Evolutionary conservation across 2,329 filamentous ascomycete genomes (phyloP).

Genomic region (Amphichorda felina): DNA sequence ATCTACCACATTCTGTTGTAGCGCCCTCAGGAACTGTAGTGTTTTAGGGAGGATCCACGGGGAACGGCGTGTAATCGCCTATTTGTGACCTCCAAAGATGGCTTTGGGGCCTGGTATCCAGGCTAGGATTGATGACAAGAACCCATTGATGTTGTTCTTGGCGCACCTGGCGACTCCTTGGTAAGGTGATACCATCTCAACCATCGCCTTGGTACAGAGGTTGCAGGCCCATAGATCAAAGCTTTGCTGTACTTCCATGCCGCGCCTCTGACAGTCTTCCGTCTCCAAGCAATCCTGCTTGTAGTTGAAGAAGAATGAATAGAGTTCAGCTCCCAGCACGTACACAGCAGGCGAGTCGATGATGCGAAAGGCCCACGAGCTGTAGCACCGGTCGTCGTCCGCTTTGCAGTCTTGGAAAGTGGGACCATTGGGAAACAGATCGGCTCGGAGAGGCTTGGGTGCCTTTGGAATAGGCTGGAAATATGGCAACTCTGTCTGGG

Average conservation of each 20-base stretch:
- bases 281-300: slow-evolving; percentile 11
- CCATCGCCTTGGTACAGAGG: slow-evolving; percentile 7
- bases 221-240: slow-evolving; percentile 12
- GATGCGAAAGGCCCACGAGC: slow-evolving; percentile 39
- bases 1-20: neutral
- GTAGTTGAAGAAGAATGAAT: slow-evolving; percentile 45
- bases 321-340: slow-evolving; percentile 41
- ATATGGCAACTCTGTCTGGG: slow-evolving; percentile 35
- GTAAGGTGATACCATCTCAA: slow-evolving; percentile 8
- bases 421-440: slow-evolving; percentile 7
- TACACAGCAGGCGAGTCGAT: slow-evolving; percentile 32
- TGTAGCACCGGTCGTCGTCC: slow-evolving; percentile 10
- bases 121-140: slow-evolving; percentile 8
- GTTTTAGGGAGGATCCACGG: neutral
- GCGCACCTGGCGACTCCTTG: slow-evolving; percentile 4
- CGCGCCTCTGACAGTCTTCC: slow-evolving; percentile 11
- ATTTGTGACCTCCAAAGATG: slow-evolving; percentile 5
- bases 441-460: slow-evolving; percentile 28
- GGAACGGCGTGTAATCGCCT: neutral
- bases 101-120: slow-evolving; percentile 8
- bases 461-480: slow-evolving; percentile 12
- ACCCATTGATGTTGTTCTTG: slow-evolving; percentile 8
- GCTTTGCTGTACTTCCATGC: slow-evolving; percentile 9
- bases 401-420: slow-evolving; percentile 2
- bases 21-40: neutral